Conservation (phyloP, 1,284 basidiomycete genomes). For the Earliella scabrosa region DNA sequence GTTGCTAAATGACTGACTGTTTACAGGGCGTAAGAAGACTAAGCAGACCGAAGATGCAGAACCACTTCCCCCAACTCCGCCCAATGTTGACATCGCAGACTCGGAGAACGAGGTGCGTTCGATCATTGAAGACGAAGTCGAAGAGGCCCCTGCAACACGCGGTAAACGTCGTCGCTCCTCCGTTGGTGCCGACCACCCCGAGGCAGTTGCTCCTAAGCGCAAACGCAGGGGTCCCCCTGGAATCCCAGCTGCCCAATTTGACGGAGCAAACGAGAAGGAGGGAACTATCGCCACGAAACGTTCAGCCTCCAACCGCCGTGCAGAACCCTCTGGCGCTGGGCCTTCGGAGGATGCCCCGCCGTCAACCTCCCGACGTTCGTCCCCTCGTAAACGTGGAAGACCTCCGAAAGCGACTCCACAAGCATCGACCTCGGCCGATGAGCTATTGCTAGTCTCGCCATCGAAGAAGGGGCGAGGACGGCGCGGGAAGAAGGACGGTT, state of each 20-base stretch:
- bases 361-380: not conserved
- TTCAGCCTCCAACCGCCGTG: constrained; percentile 10
- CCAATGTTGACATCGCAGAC: constrained; percentile 5
- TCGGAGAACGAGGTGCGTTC: constrained; percentile 25
- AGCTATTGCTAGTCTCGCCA: constrained; percentile 13
- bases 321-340: not conserved
- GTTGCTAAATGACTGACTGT: not conserved
- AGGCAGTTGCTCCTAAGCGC: constrained; percentile 6
- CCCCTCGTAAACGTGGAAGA: constrained; percentile 14
- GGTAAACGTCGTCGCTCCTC: constrained; percentile 28
- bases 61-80: not conserved
- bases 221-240: constrained; percentile 11
- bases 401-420: not conserved
- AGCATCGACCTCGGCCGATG: constrained; percentile 18
- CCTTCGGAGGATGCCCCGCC: constrained; percentile 4
- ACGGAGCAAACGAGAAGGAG: not conserved
- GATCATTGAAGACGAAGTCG: constrained; percentile 22
- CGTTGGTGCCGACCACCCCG: not conserved
- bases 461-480: not conserved
- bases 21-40: constrained; percentile 13
- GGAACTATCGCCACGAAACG: constrained; percentile 3
- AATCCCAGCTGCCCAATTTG: not conserved
- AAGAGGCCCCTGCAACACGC: not conserved
- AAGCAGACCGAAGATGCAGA: not conserved
- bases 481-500: constrained; percentile 1